Conservation (phyloP, 2,329 filamentous ascomycete genomes). For the Achaetomium macrosporum region DNA sequence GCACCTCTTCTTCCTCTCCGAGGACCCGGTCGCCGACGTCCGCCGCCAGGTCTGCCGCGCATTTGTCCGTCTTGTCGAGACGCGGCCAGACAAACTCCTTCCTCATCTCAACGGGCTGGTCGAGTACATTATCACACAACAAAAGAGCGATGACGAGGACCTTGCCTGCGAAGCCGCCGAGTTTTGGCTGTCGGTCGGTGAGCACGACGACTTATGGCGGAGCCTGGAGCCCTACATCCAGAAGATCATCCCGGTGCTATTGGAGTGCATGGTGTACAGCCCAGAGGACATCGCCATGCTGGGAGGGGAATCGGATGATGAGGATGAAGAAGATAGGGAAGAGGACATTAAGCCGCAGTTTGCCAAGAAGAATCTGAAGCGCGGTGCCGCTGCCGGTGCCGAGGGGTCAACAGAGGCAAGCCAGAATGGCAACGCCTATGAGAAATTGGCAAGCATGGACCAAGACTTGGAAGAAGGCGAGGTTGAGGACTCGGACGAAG, state of each 20-base stretch:
- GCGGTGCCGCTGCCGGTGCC: constrained; percentile 48
- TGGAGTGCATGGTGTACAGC: constrained; percentile 94
- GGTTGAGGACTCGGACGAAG: constrained; percentile 65
- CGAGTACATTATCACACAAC: constrained; percentile 87
- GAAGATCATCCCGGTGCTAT: constrained; percentile 82
- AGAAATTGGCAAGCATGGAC: constrained; percentile 54
- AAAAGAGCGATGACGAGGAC: constrained; percentile 79
- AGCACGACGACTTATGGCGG: constrained; percentile 74
- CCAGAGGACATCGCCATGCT: constrained; percentile 86
- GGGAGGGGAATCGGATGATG: constrained; percentile 80
- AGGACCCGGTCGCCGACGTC: constrained; percentile 73
- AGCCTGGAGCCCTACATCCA: constrained; percentile 70
- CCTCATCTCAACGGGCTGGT: constrained; percentile 85
- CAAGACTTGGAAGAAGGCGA: constrained; percentile 85
- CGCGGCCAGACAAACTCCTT: constrained; percentile 80
- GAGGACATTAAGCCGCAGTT: constrained; percentile 93
- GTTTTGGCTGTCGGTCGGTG: constrained; percentile 92
- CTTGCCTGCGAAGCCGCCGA: constrained; percentile 91
- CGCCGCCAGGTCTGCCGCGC: constrained; percentile 88
- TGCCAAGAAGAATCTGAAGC: constrained; percentile 61
- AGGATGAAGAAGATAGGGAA: constrained; percentile 80
- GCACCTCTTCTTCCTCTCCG: constrained; percentile 74
- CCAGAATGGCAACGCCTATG: constrained; percentile 50
- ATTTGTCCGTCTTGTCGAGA: constrained; percentile 87
- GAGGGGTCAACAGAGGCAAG: constrained; percentile 43